These are phyloP conservation scores for Pseudoneurospora amorphoporcata DNA, from an alignment of 495 filamentous ascomycete genomes.

Conservation along the genomic window DNA sequence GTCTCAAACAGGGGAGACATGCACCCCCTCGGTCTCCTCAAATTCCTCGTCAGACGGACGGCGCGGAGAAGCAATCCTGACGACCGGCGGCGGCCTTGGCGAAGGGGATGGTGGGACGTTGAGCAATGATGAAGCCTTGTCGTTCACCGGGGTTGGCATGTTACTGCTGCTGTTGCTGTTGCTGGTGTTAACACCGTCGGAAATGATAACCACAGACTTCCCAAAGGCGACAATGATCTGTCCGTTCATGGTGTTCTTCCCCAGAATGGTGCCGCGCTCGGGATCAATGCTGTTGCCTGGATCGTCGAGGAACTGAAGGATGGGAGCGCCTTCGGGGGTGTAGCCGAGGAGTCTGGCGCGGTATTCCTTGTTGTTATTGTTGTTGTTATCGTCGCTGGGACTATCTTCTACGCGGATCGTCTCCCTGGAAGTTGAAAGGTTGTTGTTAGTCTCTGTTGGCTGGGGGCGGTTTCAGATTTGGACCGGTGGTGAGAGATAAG, in stretches of 20 bases:
- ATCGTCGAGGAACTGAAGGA: slow-evolving; percentile 19
- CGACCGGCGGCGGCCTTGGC: slow-evolving; percentile 3
- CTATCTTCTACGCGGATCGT: slow-evolving; percentile 19
- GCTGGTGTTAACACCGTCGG: background rate
- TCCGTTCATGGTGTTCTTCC: slow-evolving; percentile 5
- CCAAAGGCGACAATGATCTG: slow-evolving; percentile 19
- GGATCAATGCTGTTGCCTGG: slow-evolving; percentile 6
- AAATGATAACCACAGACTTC: slow-evolving; percentile 10
- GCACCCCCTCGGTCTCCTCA: background rate
- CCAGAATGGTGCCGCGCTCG: slow-evolving; percentile 17
- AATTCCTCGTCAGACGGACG: background rate
- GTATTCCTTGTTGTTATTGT: slow-evolving; percentile 6
- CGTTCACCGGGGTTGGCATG: background rate
- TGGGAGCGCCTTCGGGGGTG: slow-evolving; percentile 17
- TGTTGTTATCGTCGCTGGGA: slow-evolving; percentile 10
- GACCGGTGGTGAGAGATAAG: background rate
- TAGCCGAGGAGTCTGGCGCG: slow-evolving; percentile 25
- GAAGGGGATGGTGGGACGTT: background rate
- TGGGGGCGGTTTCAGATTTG: background rate
- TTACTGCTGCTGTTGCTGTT: background rate
- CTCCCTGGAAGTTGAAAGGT: slow-evolving; percentile 2
- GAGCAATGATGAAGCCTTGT: background rate
- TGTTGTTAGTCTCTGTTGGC: background rate
- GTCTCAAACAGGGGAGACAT: background rate
- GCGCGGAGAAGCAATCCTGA: slow-evolving; percentile 11